A percentile compares a stretch with the other conserved stretches of the same genome.
These are phyloP conservation scores for Cadophora sp. DNA, from an alignment of 2,329 filamentous ascomycete species.

Conservation along the genomic window DNA sequence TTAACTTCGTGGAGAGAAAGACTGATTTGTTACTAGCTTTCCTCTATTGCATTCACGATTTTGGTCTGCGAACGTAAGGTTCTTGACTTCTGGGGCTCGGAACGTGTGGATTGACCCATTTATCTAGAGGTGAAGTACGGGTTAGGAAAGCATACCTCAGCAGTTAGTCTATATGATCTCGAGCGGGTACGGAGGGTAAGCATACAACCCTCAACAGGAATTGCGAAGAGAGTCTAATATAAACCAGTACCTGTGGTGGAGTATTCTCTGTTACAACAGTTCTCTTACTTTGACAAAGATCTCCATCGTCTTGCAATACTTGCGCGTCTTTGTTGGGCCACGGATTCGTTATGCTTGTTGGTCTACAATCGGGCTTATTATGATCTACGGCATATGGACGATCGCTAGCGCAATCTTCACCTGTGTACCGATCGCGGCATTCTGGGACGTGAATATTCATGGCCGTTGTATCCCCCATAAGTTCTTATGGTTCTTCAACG, in stretches of 20 bases:
- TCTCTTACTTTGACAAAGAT: conserved; percentile 45
- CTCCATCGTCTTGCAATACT: conserved; percentile 48
- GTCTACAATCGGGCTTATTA: conserved; percentile 19
- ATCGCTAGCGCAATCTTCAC: conserved; percentile 10
- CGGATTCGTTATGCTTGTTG: conserved; percentile 32
- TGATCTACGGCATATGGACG: conserved; percentile 13
- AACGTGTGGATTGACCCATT: background rate
- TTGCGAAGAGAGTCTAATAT: background rate
- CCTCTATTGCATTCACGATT: conserved; percentile 1
- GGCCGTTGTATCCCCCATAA: conserved; percentile 4
- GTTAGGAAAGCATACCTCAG: conserved; percentile 7
- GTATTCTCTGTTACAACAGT: background rate
- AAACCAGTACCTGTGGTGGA: background rate
- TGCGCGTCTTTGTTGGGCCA: conserved; percentile 45
- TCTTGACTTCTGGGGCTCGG: conserved; percentile 4
- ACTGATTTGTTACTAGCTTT: conserved; percentile 12
- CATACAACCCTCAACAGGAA: conserved; percentile 12
- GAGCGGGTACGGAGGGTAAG: conserved; percentile 4
- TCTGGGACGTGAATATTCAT: conserved; percentile 14
- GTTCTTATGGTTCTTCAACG: conserved; percentile 8
- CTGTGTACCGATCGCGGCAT: conserved; percentile 9
- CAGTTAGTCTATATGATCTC: conserved; percentile 1
- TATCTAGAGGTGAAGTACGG: conserved; percentile 15
- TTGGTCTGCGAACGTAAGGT: conserved; percentile 7
- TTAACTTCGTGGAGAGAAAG: conserved; percentile 10